phyloP scores from a whole-genome alignment of 345 rosid genomes.

The Cardiospermum halicacabum region DNA sequence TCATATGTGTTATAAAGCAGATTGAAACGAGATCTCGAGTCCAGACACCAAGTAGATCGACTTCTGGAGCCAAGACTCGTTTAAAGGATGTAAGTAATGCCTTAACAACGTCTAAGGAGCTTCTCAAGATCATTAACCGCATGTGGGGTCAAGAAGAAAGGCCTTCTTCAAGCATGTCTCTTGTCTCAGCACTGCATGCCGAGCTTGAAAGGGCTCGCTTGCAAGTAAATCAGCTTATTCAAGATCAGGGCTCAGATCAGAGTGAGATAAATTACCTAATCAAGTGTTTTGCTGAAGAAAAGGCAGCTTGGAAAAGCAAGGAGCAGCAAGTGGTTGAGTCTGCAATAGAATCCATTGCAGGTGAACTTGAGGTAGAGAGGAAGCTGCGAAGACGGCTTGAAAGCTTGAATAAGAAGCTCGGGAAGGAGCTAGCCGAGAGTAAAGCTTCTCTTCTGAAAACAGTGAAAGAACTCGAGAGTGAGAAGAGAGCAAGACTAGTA shows the following conservation, averaged over 20 bases:
- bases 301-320: constrained; percentile 82
- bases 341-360: constrained; percentile 85
- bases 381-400: constrained; percentile 78
- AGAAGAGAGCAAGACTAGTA: constrained; percentile 74
- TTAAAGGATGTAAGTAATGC: constrained; percentile 91
- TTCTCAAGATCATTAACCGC: constrained; percentile 81
- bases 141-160: constrained; percentile 90
- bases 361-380: constrained; percentile 86
- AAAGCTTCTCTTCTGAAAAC: constrained; percentile 61
- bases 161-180: constrained; percentile 89
- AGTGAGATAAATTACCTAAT: constrained; percentile 69
- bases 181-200: constrained; percentile 89
- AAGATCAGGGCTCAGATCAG: constrained; percentile 73
- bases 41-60: constrained; percentile 78
- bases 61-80: constrained; percentile 56
- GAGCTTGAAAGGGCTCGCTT: constrained; percentile 95
- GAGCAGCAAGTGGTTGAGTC: constrained; percentile 88
- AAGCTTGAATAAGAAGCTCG: constrained; percentile 91
- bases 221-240: constrained; percentile 82
- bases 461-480: constrained; percentile 76
- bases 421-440: constrained; percentile 74
- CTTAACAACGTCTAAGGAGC: constrained; percentile 89
- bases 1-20: constrained; percentile 36
- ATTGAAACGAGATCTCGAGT: constrained; percentile 77
- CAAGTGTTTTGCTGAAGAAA: constrained; percentile 93